Evolutionary conservation across 352 stramenopile species (phyloP).

Genomic region (Blastocystis sp.): DNA sequence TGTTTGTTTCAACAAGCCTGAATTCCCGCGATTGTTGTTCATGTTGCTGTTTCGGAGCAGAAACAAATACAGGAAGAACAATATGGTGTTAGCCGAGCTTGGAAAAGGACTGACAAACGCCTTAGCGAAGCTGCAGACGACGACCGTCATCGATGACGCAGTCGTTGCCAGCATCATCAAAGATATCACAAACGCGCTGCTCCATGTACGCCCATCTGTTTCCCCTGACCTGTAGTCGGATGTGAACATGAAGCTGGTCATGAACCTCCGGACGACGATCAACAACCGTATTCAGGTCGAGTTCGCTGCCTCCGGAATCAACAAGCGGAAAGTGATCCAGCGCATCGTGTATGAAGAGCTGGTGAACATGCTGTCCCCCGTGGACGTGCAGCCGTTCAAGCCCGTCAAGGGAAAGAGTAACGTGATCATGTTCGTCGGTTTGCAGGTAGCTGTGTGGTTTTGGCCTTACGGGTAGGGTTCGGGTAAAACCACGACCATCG

Average conservation of each 20-base stretch:
- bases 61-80: slow-evolving; percentile 3
- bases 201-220: slow-evolving; percentile 74
- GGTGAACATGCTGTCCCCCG: slow-evolving; percentile 82
- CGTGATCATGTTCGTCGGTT: slow-evolving; percentile 87
- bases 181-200: slow-evolving; percentile 84
- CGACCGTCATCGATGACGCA: slow-evolving; percentile 84
- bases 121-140: slow-evolving; percentile 82
- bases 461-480: slow-evolving; percentile 80
- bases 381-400: slow-evolving; percentile 80
- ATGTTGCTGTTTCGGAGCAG: background rate
- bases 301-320: slow-evolving; percentile 76
- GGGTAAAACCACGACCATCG: slow-evolving; percentile 98
- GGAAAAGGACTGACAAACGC: slow-evolving; percentile 82
- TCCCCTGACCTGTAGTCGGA: slow-evolving; percentile 79
- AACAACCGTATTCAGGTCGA: slow-evolving; percentile 83
- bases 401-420: slow-evolving; percentile 86
- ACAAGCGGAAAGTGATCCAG: slow-evolving; percentile 84
- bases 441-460: slow-evolving; percentile 71
- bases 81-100: slow-evolving; percentile 84
- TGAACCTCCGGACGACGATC: slow-evolving; percentile 83
- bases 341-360: slow-evolving; percentile 85
- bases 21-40: slow-evolving; percentile 2
- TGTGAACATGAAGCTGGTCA: slow-evolving; percentile 75
- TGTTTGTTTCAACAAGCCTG: background rate
- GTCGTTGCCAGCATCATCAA: slow-evolving; percentile 84